phyloP scores from a whole-genome alignment of 768 basidiomycete species.

The Leccinellum rugosiceps region DNA sequence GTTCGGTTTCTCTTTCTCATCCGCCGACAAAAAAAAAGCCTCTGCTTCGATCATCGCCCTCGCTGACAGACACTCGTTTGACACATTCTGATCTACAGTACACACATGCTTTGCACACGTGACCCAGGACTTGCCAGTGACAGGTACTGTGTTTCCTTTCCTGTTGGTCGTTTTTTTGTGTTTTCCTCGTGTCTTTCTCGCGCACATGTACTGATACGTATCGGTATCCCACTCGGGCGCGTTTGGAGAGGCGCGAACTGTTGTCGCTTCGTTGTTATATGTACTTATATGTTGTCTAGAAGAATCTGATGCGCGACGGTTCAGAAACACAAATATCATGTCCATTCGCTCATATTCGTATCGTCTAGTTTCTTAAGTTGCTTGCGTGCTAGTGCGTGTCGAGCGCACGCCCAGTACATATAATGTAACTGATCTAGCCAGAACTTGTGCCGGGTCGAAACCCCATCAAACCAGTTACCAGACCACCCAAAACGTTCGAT shows the following conservation, averaged over 20 bases:
- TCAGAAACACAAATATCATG: not conserved
- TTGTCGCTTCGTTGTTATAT: not conserved
- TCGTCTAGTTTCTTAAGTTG: not conserved
- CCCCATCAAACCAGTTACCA: not conserved
- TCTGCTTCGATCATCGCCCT: not conserved
- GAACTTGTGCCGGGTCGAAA: not conserved
- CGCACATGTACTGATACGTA: no score
- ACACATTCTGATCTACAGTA: not conserved
- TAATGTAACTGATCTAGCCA: not conserved
- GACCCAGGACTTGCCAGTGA: not conserved
- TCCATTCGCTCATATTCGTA: not conserved
- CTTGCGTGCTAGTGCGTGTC: not conserved
- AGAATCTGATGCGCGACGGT: not conserved
- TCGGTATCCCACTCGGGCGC: not conserved
- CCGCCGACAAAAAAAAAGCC: not conserved
- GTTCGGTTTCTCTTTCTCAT: not conserved
- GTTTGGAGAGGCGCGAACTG: not conserved
- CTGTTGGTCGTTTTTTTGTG: not conserved
- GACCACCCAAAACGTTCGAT: not conserved
- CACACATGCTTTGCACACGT: not conserved
- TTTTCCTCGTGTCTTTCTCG: not conserved
- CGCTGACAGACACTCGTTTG: not conserved
- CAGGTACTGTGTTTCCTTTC: not conserved
- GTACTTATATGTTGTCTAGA: not conserved
- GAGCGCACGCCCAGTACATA: not conserved